Evolutionary conservation across 2,329 filamentous ascomycete species (phyloP), one percentile per base, ranked within the genome.

Genomic region (Trichoderma gracile): DNA sequence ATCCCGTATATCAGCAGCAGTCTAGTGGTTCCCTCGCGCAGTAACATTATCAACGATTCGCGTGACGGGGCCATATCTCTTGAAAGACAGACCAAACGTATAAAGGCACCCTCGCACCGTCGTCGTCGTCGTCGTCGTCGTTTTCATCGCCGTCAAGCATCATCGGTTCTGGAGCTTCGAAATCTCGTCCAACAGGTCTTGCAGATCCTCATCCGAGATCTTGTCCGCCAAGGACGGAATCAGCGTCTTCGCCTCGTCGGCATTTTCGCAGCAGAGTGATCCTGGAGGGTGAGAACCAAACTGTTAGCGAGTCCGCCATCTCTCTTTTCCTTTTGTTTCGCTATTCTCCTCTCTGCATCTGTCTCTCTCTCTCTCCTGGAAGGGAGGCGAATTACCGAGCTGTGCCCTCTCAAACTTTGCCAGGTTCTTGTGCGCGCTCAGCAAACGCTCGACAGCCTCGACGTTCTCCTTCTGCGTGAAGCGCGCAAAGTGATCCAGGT

Each of bases 401-500:
- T 97, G 92, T 50, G 92, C 93, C 72, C 92, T 87, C 84, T 99
- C 95, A 75, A 98, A 98, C 76, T 93, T 91, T 73, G 92, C 91
- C 71, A 99, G 81, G 75, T 92, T 87, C 68, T 87, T 86, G 74
- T 92, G 90, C 65, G 89, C 86, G 69, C 90, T 90, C 68, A 97
- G 84, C 71, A 97, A 81, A 66, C 92, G 87, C 78, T 96, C 93
- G 38, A 98, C 92, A n/a, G 92, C 91, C 79, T 97, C 91, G 73
- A 97, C 91, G 70, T 95, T 95, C 77, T 96, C 92, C 76, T 94
- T 93, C 72, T 93, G 89, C 80, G 97, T 96, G 84, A 98, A 98
- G 42, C 95, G 91, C 19, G 93, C 90, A 78, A 99, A 99, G 68
- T 93, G 88, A 72, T 97, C 93, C 61, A 98, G 87, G 78, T 99